Base-by-base conservation (phyloP, 352 stramenopile species). In the Phytophthora megakarya region DNA sequence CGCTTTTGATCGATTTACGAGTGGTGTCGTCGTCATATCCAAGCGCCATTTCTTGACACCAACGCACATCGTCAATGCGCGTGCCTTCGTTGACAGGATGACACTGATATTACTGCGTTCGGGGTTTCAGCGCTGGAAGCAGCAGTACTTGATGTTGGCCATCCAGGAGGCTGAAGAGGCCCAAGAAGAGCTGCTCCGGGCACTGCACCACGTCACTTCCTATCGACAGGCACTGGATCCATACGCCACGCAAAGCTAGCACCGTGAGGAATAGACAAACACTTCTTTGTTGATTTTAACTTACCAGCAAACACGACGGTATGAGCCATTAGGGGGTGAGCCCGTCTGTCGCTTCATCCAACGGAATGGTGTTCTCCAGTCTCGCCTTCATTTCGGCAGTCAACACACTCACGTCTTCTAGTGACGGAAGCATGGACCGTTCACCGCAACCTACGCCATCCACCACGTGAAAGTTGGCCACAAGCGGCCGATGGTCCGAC, bases 401-500 rank as follows among this genome's bases (percentile, higher is more conserved):
- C 11, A 65, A 45, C 15, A 48, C 60, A n/a, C 60, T 63, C 23
- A 53, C 49, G 18, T 53, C 53, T 25, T 75, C 67, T 59, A 70
- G 22, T 16, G 63, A 70, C 23, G 54, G 47, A 25, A 57, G 19
- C 26, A 28, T 22, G 5, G 33, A 39, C 21, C 33, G 21, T 13
- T 52, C 35, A 16, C 58, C 64, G 52, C 43, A 50, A 19, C 22
- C 21, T 1, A 48, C 37, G 13, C 45, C 48, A 28, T 76, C 65
- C 43, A 70, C 40, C 49, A 90, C 65, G 25, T 90, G 66, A 44
- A 92, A 92, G n/a, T 61, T 75, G 19, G 80, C 76, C 25, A 92
- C 78, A 3, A 92, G 72, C 37, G 83, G 83, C 1, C 83, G 75
- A 66, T 92, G 83, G 63, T 92, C 82, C 47, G 86, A 95, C 40